A percentile compares a stretch with the other conserved stretches of the same genome.
Evolutionary conservation across 2,329 filamentous ascomycete species (phyloP).

Genomic region (Zasmidium citrigriseum): DNA sequence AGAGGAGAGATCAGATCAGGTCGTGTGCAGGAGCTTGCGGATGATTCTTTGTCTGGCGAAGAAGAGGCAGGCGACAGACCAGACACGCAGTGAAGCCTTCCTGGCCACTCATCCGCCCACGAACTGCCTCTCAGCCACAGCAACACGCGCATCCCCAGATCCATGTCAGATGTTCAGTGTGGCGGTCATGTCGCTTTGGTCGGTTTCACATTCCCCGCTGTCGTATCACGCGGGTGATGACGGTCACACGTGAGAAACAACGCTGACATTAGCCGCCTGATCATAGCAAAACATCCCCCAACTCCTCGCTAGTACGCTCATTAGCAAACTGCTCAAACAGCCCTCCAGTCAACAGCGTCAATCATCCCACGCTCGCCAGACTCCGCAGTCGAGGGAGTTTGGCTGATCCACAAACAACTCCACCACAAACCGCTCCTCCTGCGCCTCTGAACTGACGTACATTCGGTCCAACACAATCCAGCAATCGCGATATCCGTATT

Average conservation of each 20-base stretch:
- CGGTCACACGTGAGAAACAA: neutral
- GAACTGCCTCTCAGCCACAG: neutral
- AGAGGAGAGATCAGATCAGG: neutral
- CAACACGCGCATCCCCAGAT: neutral
- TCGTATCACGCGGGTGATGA: neutral
- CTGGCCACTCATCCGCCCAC: neutral
- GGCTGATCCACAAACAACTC: slow-evolving; percentile 50
- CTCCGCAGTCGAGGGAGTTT: slow-evolving; percentile 46
- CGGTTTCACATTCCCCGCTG: neutral
- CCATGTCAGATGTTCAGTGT: no score
- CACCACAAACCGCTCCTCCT: slow-evolving; percentile 53
- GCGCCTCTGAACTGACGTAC: slow-evolving; percentile 55
- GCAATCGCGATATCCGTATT: slow-evolving; percentile 52
- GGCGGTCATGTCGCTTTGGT: neutral
- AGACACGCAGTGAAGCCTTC: no score
- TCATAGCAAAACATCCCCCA: neutral
- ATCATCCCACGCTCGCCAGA: slow-evolving; percentile 48
- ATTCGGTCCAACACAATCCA: slow-evolving; percentile 84
- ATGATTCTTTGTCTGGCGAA: neutral
- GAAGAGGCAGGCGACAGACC: neutral
- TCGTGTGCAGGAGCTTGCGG: neutral
- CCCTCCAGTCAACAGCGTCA: slow-evolving; percentile 15
- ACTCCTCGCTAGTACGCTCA: slow-evolving; percentile 8
- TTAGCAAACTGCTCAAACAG: no score
- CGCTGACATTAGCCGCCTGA: neutral